phyloP scores from a whole-genome alignment of 2,329 filamentous ascomycete genomes.

The Talaromyces sp. region DNA sequence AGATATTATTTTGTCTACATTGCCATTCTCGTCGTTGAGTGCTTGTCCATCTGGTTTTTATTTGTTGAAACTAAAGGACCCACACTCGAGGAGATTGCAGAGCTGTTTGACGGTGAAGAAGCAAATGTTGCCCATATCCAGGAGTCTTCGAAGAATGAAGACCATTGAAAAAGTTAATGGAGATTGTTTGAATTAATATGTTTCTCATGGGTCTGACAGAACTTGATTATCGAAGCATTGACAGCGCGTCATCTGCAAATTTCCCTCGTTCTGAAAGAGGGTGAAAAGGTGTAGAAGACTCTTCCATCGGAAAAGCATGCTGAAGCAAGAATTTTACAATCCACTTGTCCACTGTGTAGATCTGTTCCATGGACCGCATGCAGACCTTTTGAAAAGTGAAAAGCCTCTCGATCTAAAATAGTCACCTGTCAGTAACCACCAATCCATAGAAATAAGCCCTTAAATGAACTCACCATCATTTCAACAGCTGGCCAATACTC shows the following conservation, averaged over 20 bases:
- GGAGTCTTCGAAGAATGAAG: background rate
- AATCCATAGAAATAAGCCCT: background rate
- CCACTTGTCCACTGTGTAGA: slow-evolving; percentile 18
- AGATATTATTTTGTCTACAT: slow-evolving; percentile 42
- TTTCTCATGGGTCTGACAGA: background rate
- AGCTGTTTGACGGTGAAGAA: slow-evolving; percentile 13
- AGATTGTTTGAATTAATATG: background rate
- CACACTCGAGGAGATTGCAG: slow-evolving; percentile 26
- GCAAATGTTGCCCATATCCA: slow-evolving; percentile 4
- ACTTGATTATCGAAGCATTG: slow-evolving; percentile 12
- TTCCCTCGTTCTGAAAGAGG: slow-evolving; percentile 14
- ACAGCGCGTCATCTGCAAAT: slow-evolving; percentile 15
- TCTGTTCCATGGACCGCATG: slow-evolving; percentile 16
- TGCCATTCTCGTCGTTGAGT: slow-evolving; percentile 28
- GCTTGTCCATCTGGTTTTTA: slow-evolving; percentile 24
- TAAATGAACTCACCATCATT: slow-evolving; percentile 7
- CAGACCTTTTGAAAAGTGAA: slow-evolving; percentile 17
- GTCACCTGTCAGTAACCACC: background rate
- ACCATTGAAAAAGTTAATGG: background rate
- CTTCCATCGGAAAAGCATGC: slow-evolving; percentile 17
- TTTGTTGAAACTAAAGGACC: slow-evolving; percentile 29
- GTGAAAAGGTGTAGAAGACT: slow-evolving; percentile 8
- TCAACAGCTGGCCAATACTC: slow-evolving; percentile 13
- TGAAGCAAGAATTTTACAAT: slow-evolving; percentile 18
- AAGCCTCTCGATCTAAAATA: slow-evolving; percentile 12